A percentile compares a stretch with the other conserved stretches of the same genome.
Conservation (phyloP, 257 asterid species). For the Solanum virginianum region DNA sequence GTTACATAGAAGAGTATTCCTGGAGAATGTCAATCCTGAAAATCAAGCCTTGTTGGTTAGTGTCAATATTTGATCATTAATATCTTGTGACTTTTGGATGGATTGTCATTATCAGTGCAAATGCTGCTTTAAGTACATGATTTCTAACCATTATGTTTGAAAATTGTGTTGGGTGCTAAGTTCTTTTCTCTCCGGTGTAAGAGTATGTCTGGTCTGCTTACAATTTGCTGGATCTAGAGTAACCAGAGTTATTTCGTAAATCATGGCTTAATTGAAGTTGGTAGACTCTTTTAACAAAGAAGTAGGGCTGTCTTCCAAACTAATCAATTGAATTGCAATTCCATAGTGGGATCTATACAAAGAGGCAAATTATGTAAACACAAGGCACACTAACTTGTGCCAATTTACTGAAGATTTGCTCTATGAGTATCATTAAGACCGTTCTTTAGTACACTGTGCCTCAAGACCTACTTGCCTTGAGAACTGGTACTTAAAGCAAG, state of each 20-base stretch:
- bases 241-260: neutral
- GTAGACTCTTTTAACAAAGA: neutral
- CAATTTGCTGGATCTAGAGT: neutral
- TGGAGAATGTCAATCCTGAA: constrained; percentile 72
- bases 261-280: neutral
- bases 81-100: neutral
- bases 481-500: neutral
- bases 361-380: neutral
- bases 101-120: neutral
- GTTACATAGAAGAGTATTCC: constrained; percentile 81
- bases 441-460: neutral
- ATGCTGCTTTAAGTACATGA: neutral
- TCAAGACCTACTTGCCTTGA: neutral
- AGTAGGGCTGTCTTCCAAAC: neutral
- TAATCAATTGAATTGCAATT: neutral
- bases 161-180: neutral
- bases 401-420: neutral
- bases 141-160: neutral
- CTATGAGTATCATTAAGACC: neutral
- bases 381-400: neutral
- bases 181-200: neutral
- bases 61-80: constrained; percentile 11
- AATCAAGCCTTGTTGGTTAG: constrained; percentile 87
- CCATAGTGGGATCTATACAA: neutral
- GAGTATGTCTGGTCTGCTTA: neutral